Base-by-base conservation (phyloP, 257 asterid species). In the Jacaranda mimosifolia region DNA sequence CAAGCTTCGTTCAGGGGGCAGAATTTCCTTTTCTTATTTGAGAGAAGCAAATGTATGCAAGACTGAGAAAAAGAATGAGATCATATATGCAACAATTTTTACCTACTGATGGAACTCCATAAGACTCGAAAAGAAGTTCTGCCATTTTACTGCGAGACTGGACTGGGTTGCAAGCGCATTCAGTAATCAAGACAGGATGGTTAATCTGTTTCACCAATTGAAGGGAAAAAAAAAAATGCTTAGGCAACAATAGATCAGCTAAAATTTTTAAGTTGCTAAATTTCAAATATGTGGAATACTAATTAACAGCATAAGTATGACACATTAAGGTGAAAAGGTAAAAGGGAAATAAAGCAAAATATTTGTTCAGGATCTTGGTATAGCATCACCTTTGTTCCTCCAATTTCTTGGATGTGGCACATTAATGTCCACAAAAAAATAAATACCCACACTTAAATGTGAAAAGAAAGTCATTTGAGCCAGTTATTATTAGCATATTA, bases 81-180 rank as follows among this genome's bases (percentile, higher is more conserved):
- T 42, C n/a, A 21, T 35, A 36, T 40, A 19, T 68, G 70, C 38
- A 75, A 59, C 43, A 51, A 56, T 9, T 13, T 49, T 84, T 82
- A 95, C 99, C 99, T 84, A 95, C 81, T 79, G 99, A 91, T 53
- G 99, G 96, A 77, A 93, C 98, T 85, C 98, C 99, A 83, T 95
- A 95, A 39, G 99, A 80, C 89, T 95, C 99, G 65, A 95, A 95
- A 73, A 95, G 97, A 68, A 95, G 96, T 83, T 95, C 99, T 4
- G 98, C 97, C 98, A 95, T 93, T 87, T 93, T 91, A 79, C 96
- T 85, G 48, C 99, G 99, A 80, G 98, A 93, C 71, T 95, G 99
- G 64, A 91, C 84, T 14, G 99, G 99, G 81, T 95, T 95, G 90
- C 97, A 93, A 70, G 91, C 87, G 82, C 99, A 95, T 84, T 95